Evolutionary conservation across 1,284 basidiomycete genomes (phyloP), one percentile per base, ranked within the genome.

Genomic region (Malassezia dermatis): DNA sequence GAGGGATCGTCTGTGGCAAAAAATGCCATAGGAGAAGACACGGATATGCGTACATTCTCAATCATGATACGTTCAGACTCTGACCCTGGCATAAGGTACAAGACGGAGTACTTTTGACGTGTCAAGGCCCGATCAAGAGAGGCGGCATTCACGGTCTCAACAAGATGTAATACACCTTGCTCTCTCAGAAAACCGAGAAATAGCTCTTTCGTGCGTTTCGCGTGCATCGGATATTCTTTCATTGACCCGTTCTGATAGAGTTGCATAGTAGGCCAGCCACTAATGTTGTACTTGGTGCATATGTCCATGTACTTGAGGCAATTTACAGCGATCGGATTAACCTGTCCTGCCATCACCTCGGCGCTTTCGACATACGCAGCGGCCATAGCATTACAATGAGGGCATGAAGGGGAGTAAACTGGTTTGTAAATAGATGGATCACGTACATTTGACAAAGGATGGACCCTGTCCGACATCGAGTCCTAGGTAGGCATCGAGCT

Each of bases 371-470:
- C 54, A 53, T 58, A 73, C 6, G 65, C 63, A 1, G 52, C 40
- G 0, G 64, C 67, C 71, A 73, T 73, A 21, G 66, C 64, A 23
- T 61, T 57, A 60, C 71, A 73, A 49, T 73, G 71, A 10, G 70
- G 71, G 44, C 71, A 73, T 66, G 69, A 72, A 1, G 71, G 67
- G n/a, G 67, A 69, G 40, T 64, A 71, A 50, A 71, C 52, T 53
- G 43, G 28, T 10, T 8, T 39, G 42, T 6, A 42, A 47, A 10
- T 12, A 3, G 27, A 5, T 1, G 19, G 1, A 11, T 12, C 8
- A 61, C 60, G 51, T 51, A 61, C 60, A 73, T 42, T 71, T 73
- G 56, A 73, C 69, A 46, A 73, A 70, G 8, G 62, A 63, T 6
- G 66, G 54, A 27, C 69, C 68, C 40, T 65, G 61, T 13, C 64